Conservation (phyloP, 2,329 filamentous ascomycete species). For the Cercospora sp. region DNA sequence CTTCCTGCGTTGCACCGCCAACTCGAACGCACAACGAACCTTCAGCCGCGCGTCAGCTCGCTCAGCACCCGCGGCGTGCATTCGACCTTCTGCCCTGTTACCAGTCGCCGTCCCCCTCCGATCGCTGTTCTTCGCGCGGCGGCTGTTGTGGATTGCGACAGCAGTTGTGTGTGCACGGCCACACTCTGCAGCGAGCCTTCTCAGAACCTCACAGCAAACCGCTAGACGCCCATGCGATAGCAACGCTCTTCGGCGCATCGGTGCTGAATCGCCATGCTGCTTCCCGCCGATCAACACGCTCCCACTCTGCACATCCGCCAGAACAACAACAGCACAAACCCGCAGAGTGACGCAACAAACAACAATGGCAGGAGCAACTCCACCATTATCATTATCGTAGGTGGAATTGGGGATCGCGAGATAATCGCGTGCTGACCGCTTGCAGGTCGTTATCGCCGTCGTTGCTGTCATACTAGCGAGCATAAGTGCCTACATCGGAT, state of each 20-base stretch:
- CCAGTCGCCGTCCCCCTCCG: constrained; percentile 18
- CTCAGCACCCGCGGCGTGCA: constrained; percentile 7
- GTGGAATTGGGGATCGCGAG: not conserved
- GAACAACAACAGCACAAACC: not conserved
- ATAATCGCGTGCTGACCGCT: not conserved
- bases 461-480: constrained; percentile 19
- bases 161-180: constrained; percentile 12
- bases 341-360: not conserved
- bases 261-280: constrained; percentile 28
- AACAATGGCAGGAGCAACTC: constrained; percentile 12
- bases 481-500: constrained; percentile 15
- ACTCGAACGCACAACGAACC: not conserved
- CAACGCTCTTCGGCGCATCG: constrained; percentile 16
- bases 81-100: not conserved
- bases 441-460: constrained; percentile 24
- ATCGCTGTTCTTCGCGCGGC: constrained; percentile 1
- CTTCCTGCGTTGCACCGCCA: not conserved
- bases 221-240: constrained; percentile 20
- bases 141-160: constrained; percentile 3
- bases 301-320: constrained; percentile 4
- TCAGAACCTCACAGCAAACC: constrained; percentile 3
- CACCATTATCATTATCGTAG: constrained; percentile 19
- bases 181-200: constrained; percentile 1
- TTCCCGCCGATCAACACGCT: constrained; percentile 12
- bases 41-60: constrained; percentile 13